Conservation (phyloP, 2,329 filamentous ascomycete species). For the Colletotrichum sp. region DNA sequence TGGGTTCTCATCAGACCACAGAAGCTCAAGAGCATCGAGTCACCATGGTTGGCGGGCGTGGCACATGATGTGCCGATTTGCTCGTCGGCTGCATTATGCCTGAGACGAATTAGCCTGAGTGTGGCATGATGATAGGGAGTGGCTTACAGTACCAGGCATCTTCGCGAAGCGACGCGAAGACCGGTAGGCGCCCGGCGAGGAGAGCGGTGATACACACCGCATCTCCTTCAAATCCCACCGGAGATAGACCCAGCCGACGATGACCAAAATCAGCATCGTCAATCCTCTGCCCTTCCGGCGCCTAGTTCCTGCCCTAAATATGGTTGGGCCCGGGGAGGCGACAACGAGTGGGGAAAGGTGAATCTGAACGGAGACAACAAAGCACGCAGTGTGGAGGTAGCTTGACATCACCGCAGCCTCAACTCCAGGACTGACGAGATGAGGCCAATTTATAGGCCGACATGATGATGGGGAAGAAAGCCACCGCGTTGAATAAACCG, state of each 20-base stretch:
- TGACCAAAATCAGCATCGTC: neutral
- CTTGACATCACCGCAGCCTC: neutral
- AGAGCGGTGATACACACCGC: neutral
- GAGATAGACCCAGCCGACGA: neutral
- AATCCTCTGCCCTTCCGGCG: neutral
- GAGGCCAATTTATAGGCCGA: neutral
- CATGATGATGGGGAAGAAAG: neutral
- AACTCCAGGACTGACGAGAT: neutral
- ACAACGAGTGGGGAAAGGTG: neutral
- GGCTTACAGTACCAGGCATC: neutral
- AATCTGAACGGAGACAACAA: neutral
- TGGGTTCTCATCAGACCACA: neutral
- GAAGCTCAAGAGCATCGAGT: no score
- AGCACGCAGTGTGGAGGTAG: neutral
- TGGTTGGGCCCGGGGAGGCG: neutral
- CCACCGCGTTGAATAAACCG: neutral
- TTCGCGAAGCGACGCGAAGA: neutral
- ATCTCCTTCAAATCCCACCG: neutral
- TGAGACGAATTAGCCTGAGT: neutral
- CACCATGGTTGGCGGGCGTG: no score
- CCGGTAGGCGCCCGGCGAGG: neutral
- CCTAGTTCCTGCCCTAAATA: neutral
- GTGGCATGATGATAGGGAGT: neutral
- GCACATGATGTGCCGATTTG: rapidly evolving
- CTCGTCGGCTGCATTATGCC: neutral